Evolutionary conservation across 306 rosid genomes (phyloP).

Genomic region (Astragalus membranaceus): DNA sequence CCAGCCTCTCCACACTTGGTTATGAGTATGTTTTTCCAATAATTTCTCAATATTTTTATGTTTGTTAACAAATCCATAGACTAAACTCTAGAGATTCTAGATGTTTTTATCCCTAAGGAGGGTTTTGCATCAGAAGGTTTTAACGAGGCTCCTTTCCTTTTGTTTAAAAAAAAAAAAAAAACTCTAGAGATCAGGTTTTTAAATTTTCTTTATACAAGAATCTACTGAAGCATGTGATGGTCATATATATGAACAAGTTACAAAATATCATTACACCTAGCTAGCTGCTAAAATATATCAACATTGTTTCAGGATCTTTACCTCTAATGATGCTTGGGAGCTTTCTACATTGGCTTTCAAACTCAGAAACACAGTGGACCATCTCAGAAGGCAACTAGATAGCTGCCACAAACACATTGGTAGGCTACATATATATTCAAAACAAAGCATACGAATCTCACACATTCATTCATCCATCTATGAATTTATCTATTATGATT

Average conservation of each 20-base stretch:
- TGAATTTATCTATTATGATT: too few relatives aligned
- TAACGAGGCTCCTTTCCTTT: too few relatives aligned
- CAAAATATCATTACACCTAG: too few relatives aligned
- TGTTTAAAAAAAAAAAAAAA: too few relatives aligned
- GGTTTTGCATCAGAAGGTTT: too few relatives aligned
- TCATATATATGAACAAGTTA: background rate
- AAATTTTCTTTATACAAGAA: background rate
- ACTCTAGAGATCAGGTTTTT: background rate
- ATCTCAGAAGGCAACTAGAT: conserved; percentile 44
- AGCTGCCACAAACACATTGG: conserved; percentile 37
- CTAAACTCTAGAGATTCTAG: too few relatives aligned
- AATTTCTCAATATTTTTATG: background rate
- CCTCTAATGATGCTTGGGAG: conserved; percentile 62
- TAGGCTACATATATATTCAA: too few relatives aligned
- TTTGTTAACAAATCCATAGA: background rate
- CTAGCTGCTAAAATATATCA: background rate
- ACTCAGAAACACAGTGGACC: conserved; percentile 41
- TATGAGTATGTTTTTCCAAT: conserved; percentile 31
- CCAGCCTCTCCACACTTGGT: conserved; percentile 40
- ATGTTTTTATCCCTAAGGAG: too few relatives aligned
- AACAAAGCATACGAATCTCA: too few relatives aligned
- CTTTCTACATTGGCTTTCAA: conserved; percentile 57
- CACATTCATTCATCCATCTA: too few relatives aligned
- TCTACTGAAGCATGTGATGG: background rate
- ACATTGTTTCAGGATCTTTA: conserved; percentile 37